These are phyloP conservation scores for Polyporus arcularius DNA, from an alignment of 768 basidiomycete genomes.

Conservation along the genomic window DNA sequence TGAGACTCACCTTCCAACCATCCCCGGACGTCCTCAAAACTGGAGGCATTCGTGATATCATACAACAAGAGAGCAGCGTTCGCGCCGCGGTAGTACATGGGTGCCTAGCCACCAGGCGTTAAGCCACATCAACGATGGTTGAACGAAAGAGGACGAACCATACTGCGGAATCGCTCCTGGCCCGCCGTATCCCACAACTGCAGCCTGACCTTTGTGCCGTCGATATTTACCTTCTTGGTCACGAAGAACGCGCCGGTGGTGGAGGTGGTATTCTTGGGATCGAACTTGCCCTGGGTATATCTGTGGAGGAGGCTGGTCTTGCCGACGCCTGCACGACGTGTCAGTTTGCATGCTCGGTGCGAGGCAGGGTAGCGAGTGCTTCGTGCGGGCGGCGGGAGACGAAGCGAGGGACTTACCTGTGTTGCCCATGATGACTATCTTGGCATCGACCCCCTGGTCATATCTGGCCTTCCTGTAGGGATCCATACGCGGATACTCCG, in stretches of 20 bases:
- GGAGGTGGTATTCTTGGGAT: slow-evolving; percentile 84
- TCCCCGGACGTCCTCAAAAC: slow-evolving; percentile 87
- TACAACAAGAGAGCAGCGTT: slow-evolving; percentile 93
- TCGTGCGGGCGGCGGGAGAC: slow-evolving; percentile 3
- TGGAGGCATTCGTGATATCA: slow-evolving; percentile 88
- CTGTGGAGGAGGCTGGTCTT: slow-evolving; percentile 91
- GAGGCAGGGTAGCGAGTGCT: not conserved
- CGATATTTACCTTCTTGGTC: slow-evolving; percentile 86
- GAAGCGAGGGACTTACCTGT: slow-evolving; percentile 42
- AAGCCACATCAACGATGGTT: slow-evolving; percentile 11
- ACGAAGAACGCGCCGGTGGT: slow-evolving; percentile 94
- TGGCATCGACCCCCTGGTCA: slow-evolving; percentile 88
- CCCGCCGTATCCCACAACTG: slow-evolving; percentile 95
- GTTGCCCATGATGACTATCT: slow-evolving; percentile 95
- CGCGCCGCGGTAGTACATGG: slow-evolving; percentile 96
- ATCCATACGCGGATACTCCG: slow-evolving; percentile 61
- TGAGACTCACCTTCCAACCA: slow-evolving; percentile 78
- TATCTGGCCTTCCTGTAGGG: slow-evolving; percentile 69
- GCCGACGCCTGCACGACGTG: slow-evolving; percentile 65
- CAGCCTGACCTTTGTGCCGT: slow-evolving; percentile 82
- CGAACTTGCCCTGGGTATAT: slow-evolving; percentile 89
- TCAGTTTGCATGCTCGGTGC: slow-evolving; percentile 33
- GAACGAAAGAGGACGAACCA: slow-evolving; percentile 47
- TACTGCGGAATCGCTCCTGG: slow-evolving; percentile 89
- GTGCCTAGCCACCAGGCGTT: slow-evolving; percentile 56